Conservation (phyloP, 2,329 filamentous ascomycete genomes). For the Aulographum hederae region DNA sequence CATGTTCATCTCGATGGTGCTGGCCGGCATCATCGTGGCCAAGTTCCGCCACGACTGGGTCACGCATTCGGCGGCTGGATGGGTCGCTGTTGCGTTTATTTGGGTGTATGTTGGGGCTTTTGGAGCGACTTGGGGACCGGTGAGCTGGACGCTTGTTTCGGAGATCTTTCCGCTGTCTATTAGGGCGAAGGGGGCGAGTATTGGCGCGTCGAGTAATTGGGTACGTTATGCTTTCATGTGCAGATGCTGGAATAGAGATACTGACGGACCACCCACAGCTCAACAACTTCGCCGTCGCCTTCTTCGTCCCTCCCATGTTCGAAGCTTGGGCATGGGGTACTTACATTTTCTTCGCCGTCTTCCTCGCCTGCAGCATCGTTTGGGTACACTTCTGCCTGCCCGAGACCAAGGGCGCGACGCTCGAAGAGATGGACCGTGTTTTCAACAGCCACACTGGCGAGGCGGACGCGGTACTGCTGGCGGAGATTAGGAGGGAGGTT, state of each 20-base stretch:
- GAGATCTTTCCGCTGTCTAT: slow-evolving; percentile 19
- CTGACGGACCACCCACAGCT: slow-evolving; percentile 6
- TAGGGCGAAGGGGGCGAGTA: slow-evolving; percentile 18
- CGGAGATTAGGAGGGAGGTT: neutral
- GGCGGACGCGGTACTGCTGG: neutral
- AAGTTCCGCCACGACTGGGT: slow-evolving; percentile 7
- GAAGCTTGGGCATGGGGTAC: slow-evolving; percentile 16
- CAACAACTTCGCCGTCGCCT: slow-evolving; percentile 20
- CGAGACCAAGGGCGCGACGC: slow-evolving; percentile 12
- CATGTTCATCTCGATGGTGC: slow-evolving; percentile 16
- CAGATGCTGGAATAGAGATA: slow-evolving; percentile 1
- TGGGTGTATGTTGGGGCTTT: slow-evolving; percentile 15
- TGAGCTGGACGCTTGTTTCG: slow-evolving; percentile 12
- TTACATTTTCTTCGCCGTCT: slow-evolving; percentile 20
- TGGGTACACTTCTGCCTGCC: slow-evolving; percentile 13
- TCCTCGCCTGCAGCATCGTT: slow-evolving; percentile 10
- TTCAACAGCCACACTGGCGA: slow-evolving; percentile 6
- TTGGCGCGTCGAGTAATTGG: slow-evolving; percentile 19
- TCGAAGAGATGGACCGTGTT: slow-evolving; percentile 14
- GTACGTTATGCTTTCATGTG: slow-evolving; percentile 7
- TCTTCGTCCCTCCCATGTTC: slow-evolving; percentile 17
- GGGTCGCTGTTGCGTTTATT: slow-evolving; percentile 14
- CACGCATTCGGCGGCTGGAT: slow-evolving; percentile 8
- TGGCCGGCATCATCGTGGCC: slow-evolving; percentile 12
- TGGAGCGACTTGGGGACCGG: slow-evolving; percentile 13